phyloP scores from a whole-genome alignment of 768 basidiomycete genomes.

The Mycena polygramma region DNA sequence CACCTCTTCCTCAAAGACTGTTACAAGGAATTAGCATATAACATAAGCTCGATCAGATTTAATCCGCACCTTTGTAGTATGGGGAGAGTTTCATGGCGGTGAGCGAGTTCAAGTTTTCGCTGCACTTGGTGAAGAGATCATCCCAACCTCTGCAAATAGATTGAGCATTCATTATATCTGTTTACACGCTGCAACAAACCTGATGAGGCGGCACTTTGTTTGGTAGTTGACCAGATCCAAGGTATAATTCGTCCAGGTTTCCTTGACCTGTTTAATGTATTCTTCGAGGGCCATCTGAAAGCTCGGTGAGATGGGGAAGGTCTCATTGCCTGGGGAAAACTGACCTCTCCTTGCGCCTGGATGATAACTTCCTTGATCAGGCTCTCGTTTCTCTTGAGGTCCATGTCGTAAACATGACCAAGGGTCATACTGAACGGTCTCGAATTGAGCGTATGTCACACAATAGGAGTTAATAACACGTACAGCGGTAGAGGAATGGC shows the following conservation, averaged over 20 bases:
- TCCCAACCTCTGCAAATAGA: conserved; percentile 85
- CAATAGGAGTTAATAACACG: conserved; percentile 39
- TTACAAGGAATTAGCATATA: conserved; percentile 18
- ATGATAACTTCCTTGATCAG: conserved; percentile 95
- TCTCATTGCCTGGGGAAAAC: conserved; percentile 1
- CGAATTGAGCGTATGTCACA: conserved; percentile 18
- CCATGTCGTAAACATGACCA: conserved; percentile 96
- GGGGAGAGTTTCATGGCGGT: conserved; percentile 98
- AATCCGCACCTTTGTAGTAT: conserved; percentile 88
- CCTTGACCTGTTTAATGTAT: conserved; percentile 96
- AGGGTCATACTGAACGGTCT: conserved; percentile 81
- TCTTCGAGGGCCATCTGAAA: conserved; percentile 93
- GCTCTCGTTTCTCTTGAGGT: conserved; percentile 92
- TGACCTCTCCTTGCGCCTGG: conserved; percentile 97
- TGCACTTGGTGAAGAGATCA: conserved; percentile 95
- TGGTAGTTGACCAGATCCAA: conserved; percentile 98
- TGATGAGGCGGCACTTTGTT: conserved; percentile 97
- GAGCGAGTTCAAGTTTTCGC: conserved; percentile 96
- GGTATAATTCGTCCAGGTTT: conserved; percentile 96
- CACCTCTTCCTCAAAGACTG: conserved; percentile 93
- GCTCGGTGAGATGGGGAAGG: conserved; percentile 42
- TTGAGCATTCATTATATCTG: conserved; percentile 20
- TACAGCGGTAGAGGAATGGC: conserved; percentile 84
- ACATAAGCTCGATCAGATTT: not conserved
- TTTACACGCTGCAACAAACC: conserved; percentile 52